Evolutionary conservation across 2,329 filamentous ascomycete genomes (phyloP).

Genomic region (Xylariaceae sp.): DNA sequence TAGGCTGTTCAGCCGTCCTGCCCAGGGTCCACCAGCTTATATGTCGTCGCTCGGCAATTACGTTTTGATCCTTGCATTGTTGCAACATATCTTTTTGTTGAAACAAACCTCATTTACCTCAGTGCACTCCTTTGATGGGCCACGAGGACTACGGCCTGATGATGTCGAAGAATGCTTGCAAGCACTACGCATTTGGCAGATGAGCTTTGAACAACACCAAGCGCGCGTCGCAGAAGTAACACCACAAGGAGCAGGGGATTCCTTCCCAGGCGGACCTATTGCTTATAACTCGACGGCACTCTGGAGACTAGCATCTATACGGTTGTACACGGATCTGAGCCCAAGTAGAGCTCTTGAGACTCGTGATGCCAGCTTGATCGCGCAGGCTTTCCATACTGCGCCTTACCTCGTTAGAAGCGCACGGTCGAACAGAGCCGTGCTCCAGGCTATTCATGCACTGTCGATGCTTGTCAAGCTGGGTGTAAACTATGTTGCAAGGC

Average conservation of each 20-base stretch:
- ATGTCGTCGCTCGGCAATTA: conserved; percentile 64
- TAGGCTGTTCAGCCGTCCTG: conserved; percentile 49
- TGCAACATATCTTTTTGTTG: conserved; percentile 68
- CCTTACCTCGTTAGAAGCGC: conserved; percentile 56
- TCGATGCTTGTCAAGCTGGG: conserved; percentile 63
- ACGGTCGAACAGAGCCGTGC: conserved; percentile 59
- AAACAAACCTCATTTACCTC: conserved; percentile 57
- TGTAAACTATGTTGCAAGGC: conserved; percentile 58
- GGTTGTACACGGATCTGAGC: conserved; percentile 62
- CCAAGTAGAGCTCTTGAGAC: conserved; percentile 61
- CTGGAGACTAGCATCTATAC: conserved; percentile 58
- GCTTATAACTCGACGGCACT: conserved; percentile 63
- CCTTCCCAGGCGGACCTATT: conserved; percentile 55
- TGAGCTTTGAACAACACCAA: conserved; percentile 55
- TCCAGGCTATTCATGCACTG: conserved; percentile 65
- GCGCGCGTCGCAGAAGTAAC: conserved; percentile 46
- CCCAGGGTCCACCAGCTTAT: conserved; percentile 45
- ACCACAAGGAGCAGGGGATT: conserved; percentile 45
- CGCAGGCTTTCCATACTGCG: conserved; percentile 55
- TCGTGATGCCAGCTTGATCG: conserved; percentile 59
- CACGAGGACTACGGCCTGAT: conserved; percentile 48
- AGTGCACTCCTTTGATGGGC: conserved; percentile 46
- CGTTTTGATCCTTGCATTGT: conserved; percentile 65
- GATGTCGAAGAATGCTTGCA: conserved; percentile 55
- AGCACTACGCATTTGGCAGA: conserved; percentile 55